Conservation (phyloP, 2,329 filamentous ascomycete species). For the Diaporthe longicolla region DNA sequence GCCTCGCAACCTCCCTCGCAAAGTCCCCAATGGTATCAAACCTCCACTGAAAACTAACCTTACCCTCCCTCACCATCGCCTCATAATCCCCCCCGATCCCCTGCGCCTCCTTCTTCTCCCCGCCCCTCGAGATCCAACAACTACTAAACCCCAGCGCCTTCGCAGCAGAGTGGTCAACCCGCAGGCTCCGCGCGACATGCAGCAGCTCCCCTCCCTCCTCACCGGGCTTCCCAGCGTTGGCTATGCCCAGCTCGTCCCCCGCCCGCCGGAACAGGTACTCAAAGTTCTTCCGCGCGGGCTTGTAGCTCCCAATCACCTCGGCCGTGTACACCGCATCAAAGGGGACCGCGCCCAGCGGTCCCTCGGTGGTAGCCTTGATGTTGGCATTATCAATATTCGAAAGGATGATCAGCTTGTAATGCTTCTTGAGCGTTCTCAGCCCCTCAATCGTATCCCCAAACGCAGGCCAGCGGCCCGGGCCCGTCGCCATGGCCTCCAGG, state of each 20-base stretch:
- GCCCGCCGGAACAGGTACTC: conserved; percentile 72
- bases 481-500: conserved; percentile 63
- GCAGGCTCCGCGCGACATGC: conserved; percentile 78
- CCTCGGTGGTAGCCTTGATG: conserved; percentile 50
- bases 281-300: conserved; percentile 76
- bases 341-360: conserved; percentile 60
- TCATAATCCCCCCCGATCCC: conserved; percentile 42
- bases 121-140: conserved; percentile 75
- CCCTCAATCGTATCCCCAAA: conserved; percentile 71
- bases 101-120: conserved; percentile 50
- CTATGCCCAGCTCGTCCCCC: conserved; percentile 66
- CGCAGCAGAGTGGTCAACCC: conserved; percentile 77
- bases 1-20: conserved; percentile 57
- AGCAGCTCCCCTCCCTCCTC: conserved; percentile 62
- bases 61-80: conserved; percentile 46
- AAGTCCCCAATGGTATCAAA: conserved; percentile 57
- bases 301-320: conserved; percentile 79
- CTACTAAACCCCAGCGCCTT: conserved; percentile 71
- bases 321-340: conserved; percentile 79
- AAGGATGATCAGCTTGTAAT: conserved; percentile 71
- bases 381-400: conserved; percentile 70
- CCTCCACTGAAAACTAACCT: conserved; percentile 54
- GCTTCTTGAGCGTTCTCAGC: conserved; percentile 61
- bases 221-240: conserved; percentile 50
- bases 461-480: conserved; percentile 67